Conservation (phyloP, 192 early-diverging fungal species). For the Kappamyces sp. region DNA sequence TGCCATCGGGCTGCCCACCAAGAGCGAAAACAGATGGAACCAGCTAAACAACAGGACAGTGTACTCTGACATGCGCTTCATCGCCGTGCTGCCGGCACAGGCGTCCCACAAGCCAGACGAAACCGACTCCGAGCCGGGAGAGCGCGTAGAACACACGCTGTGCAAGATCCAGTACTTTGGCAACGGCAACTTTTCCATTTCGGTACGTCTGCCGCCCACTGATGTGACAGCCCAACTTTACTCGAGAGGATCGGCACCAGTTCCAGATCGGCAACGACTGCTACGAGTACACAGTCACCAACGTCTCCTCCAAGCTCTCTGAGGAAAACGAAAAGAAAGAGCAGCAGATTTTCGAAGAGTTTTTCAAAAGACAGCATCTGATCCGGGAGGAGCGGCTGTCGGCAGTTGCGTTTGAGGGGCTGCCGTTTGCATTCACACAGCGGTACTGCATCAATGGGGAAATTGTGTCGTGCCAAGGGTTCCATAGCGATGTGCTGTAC, state of each 20-base stretch:
- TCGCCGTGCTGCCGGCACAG: neutral
- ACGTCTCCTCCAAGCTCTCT: slow-evolving; percentile 3
- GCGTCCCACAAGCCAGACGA: neutral
- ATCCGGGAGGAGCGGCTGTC: neutral
- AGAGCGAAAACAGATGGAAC: slow-evolving; percentile 8
- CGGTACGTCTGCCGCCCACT: neutral
- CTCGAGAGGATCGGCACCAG: neutral
- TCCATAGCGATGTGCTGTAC: neutral
- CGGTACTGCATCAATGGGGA: neutral
- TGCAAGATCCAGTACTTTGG: slow-evolving; percentile 11
- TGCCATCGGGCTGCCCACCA: slow-evolving; percentile 1
- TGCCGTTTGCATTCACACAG: neutral
- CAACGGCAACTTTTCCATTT: slow-evolving; percentile 5
- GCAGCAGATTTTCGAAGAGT: slow-evolving; percentile 8
- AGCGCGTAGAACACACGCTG: neutral
- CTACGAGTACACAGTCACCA: slow-evolving; percentile 1
- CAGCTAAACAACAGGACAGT: slow-evolving; percentile 1
- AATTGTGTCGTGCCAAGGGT: neutral
- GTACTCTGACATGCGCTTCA: slow-evolving; percentile 8
- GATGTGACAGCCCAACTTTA: slow-evolving; percentile 8
- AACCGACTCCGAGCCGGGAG: neutral
- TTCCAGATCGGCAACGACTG: neutral
- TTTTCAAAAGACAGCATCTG: neutral
- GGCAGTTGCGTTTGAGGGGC: neutral
- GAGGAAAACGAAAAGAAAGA: slow-evolving; percentile 14